phyloP scores from a whole-genome alignment of 1,284 basidiomycete genomes.

The Ustilago crameri region DNA sequence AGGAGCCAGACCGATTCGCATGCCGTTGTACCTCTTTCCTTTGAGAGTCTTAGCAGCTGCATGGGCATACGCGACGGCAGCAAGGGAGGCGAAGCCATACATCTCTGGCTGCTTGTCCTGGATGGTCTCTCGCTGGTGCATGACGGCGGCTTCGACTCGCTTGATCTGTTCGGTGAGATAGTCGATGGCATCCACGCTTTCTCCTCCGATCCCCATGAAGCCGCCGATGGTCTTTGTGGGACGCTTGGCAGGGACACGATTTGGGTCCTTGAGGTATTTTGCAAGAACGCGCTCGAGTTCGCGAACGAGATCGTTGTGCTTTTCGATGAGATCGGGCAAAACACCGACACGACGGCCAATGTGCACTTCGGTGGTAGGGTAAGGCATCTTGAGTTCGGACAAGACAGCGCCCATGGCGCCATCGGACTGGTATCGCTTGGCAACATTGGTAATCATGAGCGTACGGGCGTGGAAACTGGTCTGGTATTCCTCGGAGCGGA shows the following conservation, averaged over 20 bases:
- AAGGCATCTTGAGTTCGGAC: conserved; percentile 74
- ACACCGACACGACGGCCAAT: conserved; percentile 80
- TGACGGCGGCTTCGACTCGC: conserved; percentile 70
- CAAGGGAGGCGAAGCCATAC: conserved; percentile 66
- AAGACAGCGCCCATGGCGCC: conserved; percentile 76
- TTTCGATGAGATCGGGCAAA: conserved; percentile 81
- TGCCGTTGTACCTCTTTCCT: conserved; percentile 48
- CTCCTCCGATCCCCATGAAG: conserved; percentile 78
- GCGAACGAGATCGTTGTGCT: conserved; percentile 85
- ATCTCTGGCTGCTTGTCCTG: conserved; percentile 58
- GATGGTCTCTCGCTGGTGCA: conserved; percentile 55
- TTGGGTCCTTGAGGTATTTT: conserved; percentile 80
- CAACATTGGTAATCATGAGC: conserved; percentile 73
- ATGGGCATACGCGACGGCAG: conserved; percentile 63
- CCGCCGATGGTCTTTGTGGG: conserved; percentile 80
- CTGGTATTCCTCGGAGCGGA: conserved; percentile 65
- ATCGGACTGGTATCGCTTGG: conserved; percentile 78
- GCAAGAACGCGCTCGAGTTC: conserved; percentile 85
- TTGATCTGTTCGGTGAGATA: conserved; percentile 62
- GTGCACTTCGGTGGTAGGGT: conserved; percentile 84
- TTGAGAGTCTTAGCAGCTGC: conserved; percentile 57
- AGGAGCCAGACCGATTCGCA: conserved; percentile 58
- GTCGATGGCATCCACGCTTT: conserved; percentile 71
- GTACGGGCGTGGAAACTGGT: conserved; percentile 74
- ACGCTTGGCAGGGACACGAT: conserved; percentile 77